Conservation (phyloP, 371 early-diverging fungal species). For the Blakeslea trispora region DNA sequence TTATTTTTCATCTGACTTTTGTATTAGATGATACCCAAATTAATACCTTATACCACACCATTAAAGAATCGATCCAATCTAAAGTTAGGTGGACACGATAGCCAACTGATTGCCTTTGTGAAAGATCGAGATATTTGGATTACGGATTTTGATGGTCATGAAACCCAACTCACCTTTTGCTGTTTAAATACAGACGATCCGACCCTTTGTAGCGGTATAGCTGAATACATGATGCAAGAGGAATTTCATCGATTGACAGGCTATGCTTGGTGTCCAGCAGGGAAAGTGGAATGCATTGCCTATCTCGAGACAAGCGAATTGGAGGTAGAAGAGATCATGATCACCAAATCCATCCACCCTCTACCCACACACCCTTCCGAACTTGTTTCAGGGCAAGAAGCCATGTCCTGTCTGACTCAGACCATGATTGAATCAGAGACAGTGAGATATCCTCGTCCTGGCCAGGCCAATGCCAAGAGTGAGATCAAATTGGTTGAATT, state of each 20-base stretch:
- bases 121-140: conserved; percentile 71
- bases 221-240: conserved; percentile 82
- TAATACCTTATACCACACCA: conserved; percentile 14
- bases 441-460: conserved; percentile 66
- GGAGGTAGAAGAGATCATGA: conserved; percentile 57
- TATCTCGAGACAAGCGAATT: conserved; percentile 68
- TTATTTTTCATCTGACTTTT: no score
- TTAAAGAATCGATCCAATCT: conserved; percentile 50
- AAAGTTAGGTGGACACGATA: conserved; percentile 58
- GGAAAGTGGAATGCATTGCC: conserved; percentile 49
- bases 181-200: conserved; percentile 35
- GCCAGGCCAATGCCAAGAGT: conserved; percentile 61
- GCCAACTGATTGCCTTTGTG: conserved; percentile 61
- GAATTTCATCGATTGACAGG: conserved; percentile 75
- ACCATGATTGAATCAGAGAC: conserved; percentile 3
- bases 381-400: no score
- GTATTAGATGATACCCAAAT: conserved; percentile 16
- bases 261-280: conserved; percentile 64
- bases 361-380: neutral
- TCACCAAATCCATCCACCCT: conserved; percentile 49
- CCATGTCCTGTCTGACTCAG: neutral
- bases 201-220: conserved; percentile 60
- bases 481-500: conserved; percentile 67
- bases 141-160: conserved; percentile 54
- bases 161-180: conserved; percentile 66